Evolutionary conservation across 495 filamentous ascomycete genomes (phyloP).

Genomic region (Penicillium lividum): DNA sequence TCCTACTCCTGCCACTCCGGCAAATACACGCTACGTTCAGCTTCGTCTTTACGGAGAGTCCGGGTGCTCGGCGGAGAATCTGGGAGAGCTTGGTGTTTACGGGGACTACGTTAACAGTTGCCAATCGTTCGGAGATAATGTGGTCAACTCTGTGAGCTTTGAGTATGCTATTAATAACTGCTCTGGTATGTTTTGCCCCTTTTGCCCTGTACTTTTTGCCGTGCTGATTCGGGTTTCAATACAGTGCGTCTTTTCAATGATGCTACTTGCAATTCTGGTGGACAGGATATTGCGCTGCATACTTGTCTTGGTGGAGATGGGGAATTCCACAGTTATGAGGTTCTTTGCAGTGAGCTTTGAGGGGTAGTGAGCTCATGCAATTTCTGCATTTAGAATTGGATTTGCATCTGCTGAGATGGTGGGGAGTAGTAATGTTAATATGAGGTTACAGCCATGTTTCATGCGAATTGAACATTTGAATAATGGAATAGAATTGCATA

Average conservation of each 20-base stretch:
- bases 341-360: background rate
- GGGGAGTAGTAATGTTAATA: background rate
- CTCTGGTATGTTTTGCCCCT: background rate
- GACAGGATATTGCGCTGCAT: background rate
- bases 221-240: background rate
- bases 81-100: conserved; percentile 22
- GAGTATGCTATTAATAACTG: conserved; percentile 12
- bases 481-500: conserved; percentile 3
- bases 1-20: conserved; percentile 8
- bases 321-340: background rate
- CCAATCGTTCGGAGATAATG: conserved; percentile 8
- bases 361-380: background rate
- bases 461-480: background rate
- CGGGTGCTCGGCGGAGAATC: conserved; percentile 20
- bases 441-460: background rate
- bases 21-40: conserved; percentile 20
- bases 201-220: background rate
- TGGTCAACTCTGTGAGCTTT: conserved; percentile 12
- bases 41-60: conserved; percentile 21
- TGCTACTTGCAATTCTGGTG: background rate
- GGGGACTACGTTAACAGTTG: conserved; percentile 18
- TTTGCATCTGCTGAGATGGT: background rate
- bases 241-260: conserved; percentile 4
- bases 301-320: background rate
- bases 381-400: background rate